A percentile compares a stretch with the other conserved stretches of the same genome.
Evolutionary conservation across 1,139 yeast species (phyloP).

Genomic region (Pichia sp.): DNA sequence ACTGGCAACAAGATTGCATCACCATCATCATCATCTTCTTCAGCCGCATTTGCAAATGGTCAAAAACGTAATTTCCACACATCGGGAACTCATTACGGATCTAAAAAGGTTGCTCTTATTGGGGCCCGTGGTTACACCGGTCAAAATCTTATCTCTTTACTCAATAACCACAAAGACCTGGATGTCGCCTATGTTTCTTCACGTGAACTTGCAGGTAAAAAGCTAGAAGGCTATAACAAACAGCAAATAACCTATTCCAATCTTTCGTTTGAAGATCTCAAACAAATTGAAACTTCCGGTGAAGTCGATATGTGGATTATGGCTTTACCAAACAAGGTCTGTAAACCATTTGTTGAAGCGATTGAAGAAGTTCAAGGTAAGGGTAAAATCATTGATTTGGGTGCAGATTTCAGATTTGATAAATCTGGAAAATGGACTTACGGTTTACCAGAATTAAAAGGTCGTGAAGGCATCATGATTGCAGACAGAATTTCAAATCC

Average conservation of each 20-base stretch:
- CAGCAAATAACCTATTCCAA: conserved; percentile 73
- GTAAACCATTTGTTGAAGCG: conserved; percentile 94
- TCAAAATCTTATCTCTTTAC: conserved; percentile 79
- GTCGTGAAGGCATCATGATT: conserved; percentile 55
- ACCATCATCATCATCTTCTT: not conserved
- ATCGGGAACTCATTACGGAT: conserved; percentile 14
- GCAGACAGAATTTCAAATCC: conserved; percentile 91
- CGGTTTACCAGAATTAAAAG: conserved; percentile 80
- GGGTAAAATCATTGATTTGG: conserved; percentile 81
- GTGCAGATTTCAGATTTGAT: conserved; percentile 95
- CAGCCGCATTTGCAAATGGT: conserved; percentile 18
- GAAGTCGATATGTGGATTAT: conserved; percentile 96
- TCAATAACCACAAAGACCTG: conserved; percentile 78
- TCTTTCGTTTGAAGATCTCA: conserved; percentile 80
- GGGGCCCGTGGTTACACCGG: conserved; percentile 99
- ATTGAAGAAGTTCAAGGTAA: conserved; percentile 57
- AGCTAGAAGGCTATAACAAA: conserved; percentile 80
- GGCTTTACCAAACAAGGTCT: conserved; percentile 98
- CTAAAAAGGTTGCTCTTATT: conserved; percentile 74
- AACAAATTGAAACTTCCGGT: conserved; percentile 61
- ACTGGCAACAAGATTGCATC: conserved; percentile 17
- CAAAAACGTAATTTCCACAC: conserved; percentile 29
- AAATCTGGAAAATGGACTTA: conserved; percentile 82
- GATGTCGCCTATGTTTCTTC: conserved; percentile 92
- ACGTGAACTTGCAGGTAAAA: conserved; percentile 85